Conservation (phyloP, 2,329 filamentous ascomycete genomes). For the Trichoderma semiorbis region DNA sequence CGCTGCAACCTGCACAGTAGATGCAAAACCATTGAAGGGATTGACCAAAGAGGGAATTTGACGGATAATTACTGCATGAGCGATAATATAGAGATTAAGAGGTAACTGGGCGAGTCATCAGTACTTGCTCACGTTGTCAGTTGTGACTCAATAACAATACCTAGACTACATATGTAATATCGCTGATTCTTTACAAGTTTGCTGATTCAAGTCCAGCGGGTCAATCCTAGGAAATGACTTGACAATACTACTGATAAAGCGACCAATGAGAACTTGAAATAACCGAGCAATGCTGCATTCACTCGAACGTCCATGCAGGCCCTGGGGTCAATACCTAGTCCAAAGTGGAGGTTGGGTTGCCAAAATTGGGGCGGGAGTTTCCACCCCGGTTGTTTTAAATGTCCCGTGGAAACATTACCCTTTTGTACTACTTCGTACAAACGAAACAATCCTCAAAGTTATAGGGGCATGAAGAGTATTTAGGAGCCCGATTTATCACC, state of each 20-base stretch:
- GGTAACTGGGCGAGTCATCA: background rate
- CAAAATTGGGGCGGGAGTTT: background rate
- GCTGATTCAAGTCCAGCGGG: background rate
- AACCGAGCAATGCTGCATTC: background rate
- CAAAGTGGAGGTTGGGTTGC: background rate
- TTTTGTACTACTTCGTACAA: background rate
- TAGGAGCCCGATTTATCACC: no score
- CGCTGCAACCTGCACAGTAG: background rate
- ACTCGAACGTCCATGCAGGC: background rate
- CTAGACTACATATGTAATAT: no score
- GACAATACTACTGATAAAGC: background rate
- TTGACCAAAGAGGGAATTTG: rapidly evolving
- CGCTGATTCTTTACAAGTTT: background rate
- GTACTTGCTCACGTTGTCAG: background rate
- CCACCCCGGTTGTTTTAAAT: background rate
- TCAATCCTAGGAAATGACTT: background rate
- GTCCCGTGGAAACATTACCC: background rate
- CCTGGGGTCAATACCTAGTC: background rate
- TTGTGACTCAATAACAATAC: no score
- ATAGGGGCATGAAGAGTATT: background rate
- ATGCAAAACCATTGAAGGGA: background rate
- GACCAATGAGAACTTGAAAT: background rate
- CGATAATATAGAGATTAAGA: background rate
- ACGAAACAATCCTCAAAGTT: background rate
- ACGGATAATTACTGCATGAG: background rate